A percentile compares a stretch with the other conserved stretches of the same genome.
These are phyloP conservation scores for Cercophora newfieldiana DNA, from an alignment of 495 filamentous ascomycete genomes.

Conservation along the genomic window DNA sequence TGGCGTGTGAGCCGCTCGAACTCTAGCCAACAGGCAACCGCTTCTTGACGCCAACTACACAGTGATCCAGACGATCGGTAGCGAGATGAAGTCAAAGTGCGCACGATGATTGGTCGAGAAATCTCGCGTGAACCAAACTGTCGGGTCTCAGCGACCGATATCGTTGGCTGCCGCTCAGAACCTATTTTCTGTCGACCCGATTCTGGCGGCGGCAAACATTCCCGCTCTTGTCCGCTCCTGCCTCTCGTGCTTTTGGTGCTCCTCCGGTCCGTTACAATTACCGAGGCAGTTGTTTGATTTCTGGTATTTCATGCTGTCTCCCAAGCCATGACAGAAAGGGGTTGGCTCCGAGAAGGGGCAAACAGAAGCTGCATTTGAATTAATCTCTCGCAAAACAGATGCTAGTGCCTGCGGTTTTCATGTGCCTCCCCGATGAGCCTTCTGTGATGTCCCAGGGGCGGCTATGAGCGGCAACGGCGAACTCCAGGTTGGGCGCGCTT, in stretches of 20 bases:
- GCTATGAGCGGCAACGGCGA: not conserved
- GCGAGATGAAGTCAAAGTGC: constrained; percentile 13
- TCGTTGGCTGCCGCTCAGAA: constrained; percentile 1
- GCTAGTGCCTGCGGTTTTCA: not conserved
- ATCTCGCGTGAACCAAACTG: constrained; percentile 13
- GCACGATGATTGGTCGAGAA: constrained; percentile 10
- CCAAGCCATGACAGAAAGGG: not conserved
- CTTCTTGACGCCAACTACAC: constrained; percentile 4
- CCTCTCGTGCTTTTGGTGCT: not conserved
- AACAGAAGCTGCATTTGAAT: not conserved
- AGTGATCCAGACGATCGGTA: constrained; percentile 24
- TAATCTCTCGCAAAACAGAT: not conserved
- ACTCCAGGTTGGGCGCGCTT: not conserved
- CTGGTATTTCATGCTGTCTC: not conserved
- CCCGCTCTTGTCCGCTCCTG: not conserved
- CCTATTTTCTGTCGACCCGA: constrained; percentile 3
- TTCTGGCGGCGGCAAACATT: not conserved
- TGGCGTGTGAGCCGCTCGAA: not conserved
- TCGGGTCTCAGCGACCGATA: constrained; percentile 16
- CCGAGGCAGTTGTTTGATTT: not conserved
- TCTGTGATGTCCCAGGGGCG: not conserved
- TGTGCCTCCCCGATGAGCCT: not conserved
- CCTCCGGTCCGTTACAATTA: not conserved
- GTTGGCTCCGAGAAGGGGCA: not conserved
- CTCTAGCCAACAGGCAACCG: constrained; percentile 11